phyloP scores from a whole-genome alignment of 495 filamentous ascomycete genomes.

The Aspergillus nanangensis region DNA sequence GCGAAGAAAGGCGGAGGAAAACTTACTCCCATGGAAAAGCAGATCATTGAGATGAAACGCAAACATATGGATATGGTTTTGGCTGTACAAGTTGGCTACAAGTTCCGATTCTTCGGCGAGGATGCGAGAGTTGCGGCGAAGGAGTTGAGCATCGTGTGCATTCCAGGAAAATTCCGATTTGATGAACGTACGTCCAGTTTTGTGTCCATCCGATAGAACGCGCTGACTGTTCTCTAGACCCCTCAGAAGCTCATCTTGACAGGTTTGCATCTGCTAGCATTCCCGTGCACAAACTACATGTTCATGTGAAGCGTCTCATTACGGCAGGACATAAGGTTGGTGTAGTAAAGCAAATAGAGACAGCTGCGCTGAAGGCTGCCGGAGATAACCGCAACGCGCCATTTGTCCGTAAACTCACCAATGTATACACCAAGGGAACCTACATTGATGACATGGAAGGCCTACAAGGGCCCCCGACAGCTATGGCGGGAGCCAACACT shows the following conservation, averaged over 20 bases:
- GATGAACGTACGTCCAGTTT: constrained; percentile 66
- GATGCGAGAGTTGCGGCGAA: constrained; percentile 89
- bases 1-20: constrained; percentile 67
- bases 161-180: constrained; percentile 90
- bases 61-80: constrained; percentile 86
- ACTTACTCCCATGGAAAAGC: constrained; percentile 91
- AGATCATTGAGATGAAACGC: constrained; percentile 88
- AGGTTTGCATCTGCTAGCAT: constrained; percentile 95
- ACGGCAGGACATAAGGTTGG: constrained; percentile 93
- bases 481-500: constrained; percentile 46
- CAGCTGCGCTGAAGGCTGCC: constrained; percentile 93
- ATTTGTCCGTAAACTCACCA: constrained; percentile 89
- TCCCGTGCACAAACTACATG: constrained; percentile 84
- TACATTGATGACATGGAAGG: constrained; percentile 95
- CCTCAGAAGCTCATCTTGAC: constrained; percentile 88
- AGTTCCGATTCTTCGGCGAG: constrained; percentile 97
- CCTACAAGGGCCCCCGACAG: constrained; percentile 51
- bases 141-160: constrained; percentile 91
- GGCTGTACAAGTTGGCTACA: constrained; percentile 94
- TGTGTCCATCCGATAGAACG: not conserved
- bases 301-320: constrained; percentile 92
- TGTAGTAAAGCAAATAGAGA: constrained; percentile 94
- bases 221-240: constrained; percentile 38
- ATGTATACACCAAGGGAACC: constrained; percentile 96
- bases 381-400: constrained; percentile 93